A percentile compares a stretch with the other conserved stretches of the same genome.
Evolutionary conservation across 108 stramenopile genomes (phyloP).

Genomic region (Asterionellopsis glacialis): DNA sequence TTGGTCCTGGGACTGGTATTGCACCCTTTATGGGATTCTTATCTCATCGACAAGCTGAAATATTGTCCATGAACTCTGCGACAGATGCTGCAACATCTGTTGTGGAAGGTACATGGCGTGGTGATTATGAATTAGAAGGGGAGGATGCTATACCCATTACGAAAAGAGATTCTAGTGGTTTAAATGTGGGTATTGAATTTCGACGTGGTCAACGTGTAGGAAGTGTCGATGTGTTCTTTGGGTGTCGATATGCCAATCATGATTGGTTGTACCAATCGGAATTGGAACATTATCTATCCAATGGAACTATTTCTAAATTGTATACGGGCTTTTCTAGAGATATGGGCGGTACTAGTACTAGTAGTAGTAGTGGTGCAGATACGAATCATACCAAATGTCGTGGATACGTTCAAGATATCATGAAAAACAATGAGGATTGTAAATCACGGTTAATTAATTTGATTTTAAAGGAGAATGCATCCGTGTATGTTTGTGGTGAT

Average conservation of each 20-base stretch:
- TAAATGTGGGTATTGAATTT: constrained; percentile 59
- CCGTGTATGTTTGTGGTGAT: constrained; percentile 90
- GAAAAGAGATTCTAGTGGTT: constrained; percentile 31
- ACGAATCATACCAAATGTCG: neutral
- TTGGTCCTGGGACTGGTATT: constrained; percentile 98
- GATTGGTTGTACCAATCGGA: constrained; percentile 93
- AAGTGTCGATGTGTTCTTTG: constrained; percentile 89
- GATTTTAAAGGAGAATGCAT: constrained; percentile 53
- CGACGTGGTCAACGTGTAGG: constrained; percentile 43
- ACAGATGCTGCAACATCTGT: constrained; percentile 42
- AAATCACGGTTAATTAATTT: constrained; percentile 36
- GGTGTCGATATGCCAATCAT: constrained; percentile 84
- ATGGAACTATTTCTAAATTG: constrained; percentile 68
- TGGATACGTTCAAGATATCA: constrained; percentile 86
- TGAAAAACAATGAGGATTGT: constrained; percentile 23
- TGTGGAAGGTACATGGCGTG: constrained; percentile 74
- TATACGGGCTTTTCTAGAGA: constrained; percentile 92
- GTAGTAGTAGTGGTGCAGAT: neutral
- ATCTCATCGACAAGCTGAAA: constrained; percentile 58
- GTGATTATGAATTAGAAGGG: constrained; percentile 74
- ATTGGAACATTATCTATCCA: constrained; percentile 49
- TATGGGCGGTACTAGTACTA: constrained; percentile 22
- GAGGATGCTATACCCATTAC: constrained; percentile 50
- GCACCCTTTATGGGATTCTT: constrained; percentile 97
- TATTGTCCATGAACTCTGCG: constrained; percentile 17